phyloP scores from a whole-genome alignment of 176 grass and related monocot genomes.

The Bolboschoenus planiculmis region DNA sequence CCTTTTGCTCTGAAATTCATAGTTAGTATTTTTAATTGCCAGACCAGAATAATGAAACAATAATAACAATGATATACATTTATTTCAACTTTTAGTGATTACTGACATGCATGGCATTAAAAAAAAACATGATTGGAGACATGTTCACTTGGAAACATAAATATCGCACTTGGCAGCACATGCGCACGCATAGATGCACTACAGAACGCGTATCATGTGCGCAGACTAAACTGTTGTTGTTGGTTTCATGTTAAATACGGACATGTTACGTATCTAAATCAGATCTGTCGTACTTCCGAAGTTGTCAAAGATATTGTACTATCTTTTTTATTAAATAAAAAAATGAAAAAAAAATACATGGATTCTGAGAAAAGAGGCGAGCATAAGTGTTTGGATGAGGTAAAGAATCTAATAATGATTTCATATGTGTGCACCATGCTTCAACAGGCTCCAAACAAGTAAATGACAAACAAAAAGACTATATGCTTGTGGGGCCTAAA shows the following conservation, averaged over 20 bases:
- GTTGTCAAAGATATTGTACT: background rate
- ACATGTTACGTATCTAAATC: background rate
- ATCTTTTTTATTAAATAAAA: background rate
- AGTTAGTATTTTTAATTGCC: background rate
- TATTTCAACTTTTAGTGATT: background rate
- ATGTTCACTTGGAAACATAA: background rate
- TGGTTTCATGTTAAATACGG: background rate
- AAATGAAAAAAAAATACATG: background rate
- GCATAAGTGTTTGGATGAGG: background rate
- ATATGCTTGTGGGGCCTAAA: slow-evolving; percentile 3
- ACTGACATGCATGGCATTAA: background rate
- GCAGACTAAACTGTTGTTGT: background rate
- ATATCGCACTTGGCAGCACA: background rate
- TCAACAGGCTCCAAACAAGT: background rate
- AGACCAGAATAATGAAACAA: background rate
- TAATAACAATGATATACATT: background rate
- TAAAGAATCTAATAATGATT: background rate
- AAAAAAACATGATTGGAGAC: background rate
- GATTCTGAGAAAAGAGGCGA: background rate
- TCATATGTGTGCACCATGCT: background rate
- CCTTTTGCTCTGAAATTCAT: slow-evolving; percentile 67
- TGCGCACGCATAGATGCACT: background rate
- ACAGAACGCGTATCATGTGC: background rate
- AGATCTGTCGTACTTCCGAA: background rate
- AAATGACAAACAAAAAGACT: slow-evolving; percentile 12